Percentiles rank a stretch among this genome's conserved stretches.
These are phyloP conservation scores for Vitis labrusca DNA, from an alignment of 164 flowering plant genomes.

Conservation along the genomic window DNA sequence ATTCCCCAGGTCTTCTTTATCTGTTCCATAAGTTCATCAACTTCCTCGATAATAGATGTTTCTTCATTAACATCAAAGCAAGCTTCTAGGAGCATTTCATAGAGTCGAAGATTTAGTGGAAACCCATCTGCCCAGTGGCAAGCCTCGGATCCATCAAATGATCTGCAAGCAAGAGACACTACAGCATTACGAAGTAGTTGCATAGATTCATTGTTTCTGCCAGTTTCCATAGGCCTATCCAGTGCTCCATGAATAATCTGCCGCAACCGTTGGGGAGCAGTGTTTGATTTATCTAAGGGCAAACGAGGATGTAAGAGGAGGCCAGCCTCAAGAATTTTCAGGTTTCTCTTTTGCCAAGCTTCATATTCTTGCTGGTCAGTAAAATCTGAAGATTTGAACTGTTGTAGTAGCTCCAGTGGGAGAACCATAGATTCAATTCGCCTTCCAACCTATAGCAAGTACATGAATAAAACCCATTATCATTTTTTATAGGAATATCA, in stretches of 20 bases:
- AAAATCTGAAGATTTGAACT: constrained; percentile 80
- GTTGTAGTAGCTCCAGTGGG: constrained; percentile 87
- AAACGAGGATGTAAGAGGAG: constrained; percentile 69
- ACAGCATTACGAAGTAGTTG: constrained; percentile 66
- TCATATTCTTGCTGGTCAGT: constrained; percentile 69
- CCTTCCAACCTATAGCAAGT: constrained; percentile 65
- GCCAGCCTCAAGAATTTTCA: constrained; percentile 87
- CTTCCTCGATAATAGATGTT: constrained; percentile 69
- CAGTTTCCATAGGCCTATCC: constrained; percentile 79
- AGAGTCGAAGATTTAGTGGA: constrained; percentile 77
- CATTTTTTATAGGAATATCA: too few species aligned
- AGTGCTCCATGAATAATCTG: constrained; percentile 63
- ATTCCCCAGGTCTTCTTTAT: constrained; percentile 91
- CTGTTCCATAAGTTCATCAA: constrained; percentile 84
- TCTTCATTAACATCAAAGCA: constrained; percentile 77
- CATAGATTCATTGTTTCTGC: constrained; percentile 72
- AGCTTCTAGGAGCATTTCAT: constrained; percentile 76
- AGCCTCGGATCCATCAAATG: constrained; percentile 63
- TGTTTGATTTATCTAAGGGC: constrained; percentile 56
- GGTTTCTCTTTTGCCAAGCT: constrained; percentile 70
- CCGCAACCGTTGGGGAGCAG: constrained; percentile 50
- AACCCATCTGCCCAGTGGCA: constrained; percentile 98
- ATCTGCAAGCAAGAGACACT: constrained; percentile 71
- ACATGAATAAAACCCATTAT: background rate
- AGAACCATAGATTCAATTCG: constrained; percentile 75